phyloP scores from a whole-genome alignment of 805 yeast genomes.

The Ogataea parapolymorpha region DNA sequence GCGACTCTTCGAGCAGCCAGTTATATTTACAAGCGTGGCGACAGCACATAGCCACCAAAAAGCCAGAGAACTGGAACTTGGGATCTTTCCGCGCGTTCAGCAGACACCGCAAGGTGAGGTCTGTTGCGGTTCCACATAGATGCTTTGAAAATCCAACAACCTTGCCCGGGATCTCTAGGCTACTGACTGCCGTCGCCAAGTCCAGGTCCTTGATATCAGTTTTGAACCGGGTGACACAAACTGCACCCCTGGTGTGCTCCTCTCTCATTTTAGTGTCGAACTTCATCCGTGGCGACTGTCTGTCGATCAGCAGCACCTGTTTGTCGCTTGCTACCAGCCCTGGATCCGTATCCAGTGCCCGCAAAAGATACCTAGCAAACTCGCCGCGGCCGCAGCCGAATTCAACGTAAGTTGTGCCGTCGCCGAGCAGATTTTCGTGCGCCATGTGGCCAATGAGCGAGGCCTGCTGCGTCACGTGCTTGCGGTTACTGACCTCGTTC shows the following conservation, averaged over 20 bases:
- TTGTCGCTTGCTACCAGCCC: not conserved
- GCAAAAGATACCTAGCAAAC: slow-evolving; percentile 59
- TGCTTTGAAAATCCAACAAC: slow-evolving; percentile 77
- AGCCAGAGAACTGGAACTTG: slow-evolving; percentile 39
- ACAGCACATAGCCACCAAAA: slow-evolving; percentile 89
- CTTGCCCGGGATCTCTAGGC: slow-evolving; percentile 11
- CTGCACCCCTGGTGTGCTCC: slow-evolving; percentile 40
- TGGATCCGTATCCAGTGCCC: slow-evolving; percentile 26
- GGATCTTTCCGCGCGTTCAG: slow-evolving; percentile 23
- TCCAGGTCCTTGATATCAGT: slow-evolving; percentile 78
- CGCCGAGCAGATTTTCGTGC: slow-evolving; percentile 36
- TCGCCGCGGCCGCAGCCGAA: slow-evolving; percentile 94
- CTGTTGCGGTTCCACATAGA: slow-evolving; percentile 93
- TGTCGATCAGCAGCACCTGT: slow-evolving; percentile 63
- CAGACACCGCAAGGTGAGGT: slow-evolving; percentile 69
- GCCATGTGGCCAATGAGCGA: slow-evolving; percentile 70
- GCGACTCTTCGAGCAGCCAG: slow-evolving; percentile 49
- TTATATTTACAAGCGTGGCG: slow-evolving; percentile 73
- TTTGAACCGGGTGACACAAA: slow-evolving; percentile 44
- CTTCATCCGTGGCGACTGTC: slow-evolving; percentile 76
- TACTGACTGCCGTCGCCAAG: slow-evolving; percentile 43
- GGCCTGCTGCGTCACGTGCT: slow-evolving; percentile 81
- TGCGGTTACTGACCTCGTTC: slow-evolving; percentile 51
- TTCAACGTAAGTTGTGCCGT: slow-evolving; percentile 50
- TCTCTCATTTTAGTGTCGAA: slow-evolving; percentile 63